Evolutionary conservation across 2,329 filamentous ascomycete species (phyloP), one percentile per base, ranked within the genome.

Genomic region (Huntiella savannae): DNA sequence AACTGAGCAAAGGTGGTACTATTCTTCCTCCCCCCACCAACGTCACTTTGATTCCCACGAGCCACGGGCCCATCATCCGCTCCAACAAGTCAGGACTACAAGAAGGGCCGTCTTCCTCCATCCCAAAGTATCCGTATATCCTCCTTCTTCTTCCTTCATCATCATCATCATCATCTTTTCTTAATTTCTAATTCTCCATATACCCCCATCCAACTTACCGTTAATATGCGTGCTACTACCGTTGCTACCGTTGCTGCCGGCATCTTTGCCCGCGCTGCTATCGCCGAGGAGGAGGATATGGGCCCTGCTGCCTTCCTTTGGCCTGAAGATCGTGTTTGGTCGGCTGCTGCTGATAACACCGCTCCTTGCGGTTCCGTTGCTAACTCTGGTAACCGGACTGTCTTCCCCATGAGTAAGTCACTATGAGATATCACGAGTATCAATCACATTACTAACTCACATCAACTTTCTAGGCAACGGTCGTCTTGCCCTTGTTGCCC

Each of bases 271-370:
- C 39, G 40, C 11, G 43, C 45, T 34, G 52, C 45, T 35, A 51
- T 45, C 15, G 46, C 33, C 11, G 44, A 33, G 7, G 45, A 45
- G 15, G 52, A 56, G n/a, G 55, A 59, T 33, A 64, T 65, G 60
- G 73, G 72, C 8, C 71, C 72, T 5, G 71, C 71, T 15, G 70
- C 69, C 7, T 75, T 78, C 55, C 61, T 77, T 58, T 78, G 73
- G 73, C 74, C 73, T 3, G 55, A 62, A 11, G 72, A 77, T 56
- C 63, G 73, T 44, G 59, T 62, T 36, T 79, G 73, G 72, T 62
- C 62, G 43, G 68, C 65, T 28, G 62, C 63, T 10, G 58, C 65
- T 34, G 73, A 77, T 54, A 76, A 76, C 53, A 69, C 56, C 4
- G 62, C 66, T 5, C 74, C 74, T 0, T 78, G 75, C 53, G 73